Evolutionary conservation across 2,329 filamentous ascomycete genomes (phyloP).

Genomic region (Colletotrichum sp.): DNA sequence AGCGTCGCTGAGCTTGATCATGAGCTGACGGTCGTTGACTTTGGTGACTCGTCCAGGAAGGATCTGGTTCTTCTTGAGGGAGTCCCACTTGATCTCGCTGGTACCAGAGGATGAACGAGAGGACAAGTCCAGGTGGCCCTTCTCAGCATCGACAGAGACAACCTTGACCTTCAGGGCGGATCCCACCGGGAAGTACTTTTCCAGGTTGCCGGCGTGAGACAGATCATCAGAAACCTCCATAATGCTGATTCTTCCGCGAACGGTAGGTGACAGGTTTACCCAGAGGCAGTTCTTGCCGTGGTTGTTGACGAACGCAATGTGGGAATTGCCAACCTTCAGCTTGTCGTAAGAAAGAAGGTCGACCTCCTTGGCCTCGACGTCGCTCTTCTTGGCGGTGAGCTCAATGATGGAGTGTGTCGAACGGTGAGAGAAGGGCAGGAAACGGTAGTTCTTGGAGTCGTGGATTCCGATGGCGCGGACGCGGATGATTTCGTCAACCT

Average conservation of each 20-base stretch:
- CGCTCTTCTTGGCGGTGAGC: constrained; percentile 79
- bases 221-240: constrained; percentile 90
- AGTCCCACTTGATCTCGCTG: constrained; percentile 68
- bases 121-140: constrained; percentile 83
- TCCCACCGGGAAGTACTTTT: constrained; percentile 85
- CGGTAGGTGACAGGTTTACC: constrained; percentile 88
- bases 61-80: constrained; percentile 79
- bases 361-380: constrained; percentile 52
- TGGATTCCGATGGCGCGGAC: constrained; percentile 87
- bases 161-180: constrained; percentile 85
- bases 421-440: constrained; percentile 88
- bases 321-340: constrained; percentile 72
- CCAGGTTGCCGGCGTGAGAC: constrained; percentile 76
- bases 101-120: constrained; percentile 68
- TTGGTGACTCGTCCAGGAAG: constrained; percentile 86
- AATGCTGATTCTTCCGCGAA: constrained; percentile 81
- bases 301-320: constrained; percentile 92
- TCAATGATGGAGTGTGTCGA: constrained; percentile 84
- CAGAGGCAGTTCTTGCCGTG: constrained; percentile 79
- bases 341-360: constrained; percentile 72
- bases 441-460: constrained; percentile 87
- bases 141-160: constrained; percentile 72
- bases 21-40: constrained; percentile 79
- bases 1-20: constrained; percentile 83
- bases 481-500: constrained; percentile 70